Evolutionary conservation across 768 basidiomycete species (phyloP).

Genomic region (Suillus paluster): DNA sequence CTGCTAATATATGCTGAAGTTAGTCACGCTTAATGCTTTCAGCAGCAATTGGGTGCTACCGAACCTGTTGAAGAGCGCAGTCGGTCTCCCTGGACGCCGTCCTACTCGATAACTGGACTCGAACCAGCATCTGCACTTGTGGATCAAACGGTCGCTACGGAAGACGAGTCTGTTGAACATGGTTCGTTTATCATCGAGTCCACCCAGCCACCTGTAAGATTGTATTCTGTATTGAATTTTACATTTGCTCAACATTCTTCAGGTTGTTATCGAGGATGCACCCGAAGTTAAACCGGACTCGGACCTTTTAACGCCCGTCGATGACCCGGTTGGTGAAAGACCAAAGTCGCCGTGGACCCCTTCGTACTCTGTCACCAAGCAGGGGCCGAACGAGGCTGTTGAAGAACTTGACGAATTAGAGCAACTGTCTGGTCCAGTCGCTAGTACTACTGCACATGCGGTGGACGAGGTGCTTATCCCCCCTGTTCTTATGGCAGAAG

Average conservation of each 20-base stretch:
- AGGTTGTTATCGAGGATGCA: not conserved
- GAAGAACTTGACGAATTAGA: constrained; percentile 15
- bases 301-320: constrained; percentile 7
- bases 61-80: constrained; percentile 14
- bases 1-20: not conserved
- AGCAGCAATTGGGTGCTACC: not conserved
- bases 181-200: constrained; percentile 14
- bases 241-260: not conserved
- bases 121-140: not conserved
- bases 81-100: constrained; percentile 38
- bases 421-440: constrained; percentile 5
- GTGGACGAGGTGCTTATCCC: constrained; percentile 1
- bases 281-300: not conserved
- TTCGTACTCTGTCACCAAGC: constrained; percentile 40
- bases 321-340: constrained; percentile 19
- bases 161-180: constrained; percentile 21
- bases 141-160: not conserved
- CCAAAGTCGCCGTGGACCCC: constrained; percentile 41
- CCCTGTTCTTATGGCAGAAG: constrained; percentile 8
- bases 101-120: constrained; percentile 36
- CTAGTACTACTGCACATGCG: not conserved
- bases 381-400: constrained; percentile 26
- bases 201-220: not conserved
- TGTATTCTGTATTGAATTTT: not conserved
- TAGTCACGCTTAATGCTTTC: not conserved